Evolutionary conservation across 208 protist species (phyloP).

Genomic region (Borovskyia barvae): DNA sequence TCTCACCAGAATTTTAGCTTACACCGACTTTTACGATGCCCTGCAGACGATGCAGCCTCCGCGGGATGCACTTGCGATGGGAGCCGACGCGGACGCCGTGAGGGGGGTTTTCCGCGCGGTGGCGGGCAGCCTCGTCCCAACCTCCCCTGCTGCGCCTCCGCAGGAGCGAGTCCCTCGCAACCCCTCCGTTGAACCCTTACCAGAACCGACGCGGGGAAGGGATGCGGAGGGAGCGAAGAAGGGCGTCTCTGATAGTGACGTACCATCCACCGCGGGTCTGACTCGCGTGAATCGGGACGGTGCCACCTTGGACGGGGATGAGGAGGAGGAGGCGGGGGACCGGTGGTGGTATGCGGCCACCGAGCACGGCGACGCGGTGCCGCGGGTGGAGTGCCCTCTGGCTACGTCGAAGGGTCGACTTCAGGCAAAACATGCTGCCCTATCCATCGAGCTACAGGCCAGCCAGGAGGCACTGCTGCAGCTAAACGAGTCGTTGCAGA

Average conservation of each 20-base stretch:
- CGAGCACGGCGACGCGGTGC: neutral
- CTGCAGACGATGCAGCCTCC: too few species aligned
- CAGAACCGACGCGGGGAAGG: too few species aligned
- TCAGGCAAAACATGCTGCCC: constrained; percentile 4
- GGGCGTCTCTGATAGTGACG: too few species aligned
- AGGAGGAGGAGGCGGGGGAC: too few species aligned
- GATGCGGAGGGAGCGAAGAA: too few species aligned
- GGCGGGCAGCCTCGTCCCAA: neutral
- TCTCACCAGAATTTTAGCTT: constrained; percentile 15
- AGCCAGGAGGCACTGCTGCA: constrained; percentile 5
- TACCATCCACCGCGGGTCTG: too few species aligned
- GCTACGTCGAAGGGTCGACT: neutral
- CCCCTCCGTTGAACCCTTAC: too few species aligned
- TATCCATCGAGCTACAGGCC: constrained; percentile 13
- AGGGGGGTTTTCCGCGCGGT: too few species aligned
- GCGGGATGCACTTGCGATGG: constrained; percentile 1
- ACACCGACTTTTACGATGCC: constrained; percentile 23
- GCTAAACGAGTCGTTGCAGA: constrained; percentile 13
- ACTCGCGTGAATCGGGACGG: too few species aligned
- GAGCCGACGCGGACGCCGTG: neutral
- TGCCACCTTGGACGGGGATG: too few species aligned
- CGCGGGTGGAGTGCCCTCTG: neutral
- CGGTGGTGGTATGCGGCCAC: too few species aligned
- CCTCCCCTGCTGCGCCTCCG: neutral
- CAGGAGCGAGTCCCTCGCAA: neutral